Evolutionary conservation across 2,329 filamentous ascomycete genomes (phyloP), one percentile per base, ranked within the genome.

Genomic region (Stemphylium beticola): DNA sequence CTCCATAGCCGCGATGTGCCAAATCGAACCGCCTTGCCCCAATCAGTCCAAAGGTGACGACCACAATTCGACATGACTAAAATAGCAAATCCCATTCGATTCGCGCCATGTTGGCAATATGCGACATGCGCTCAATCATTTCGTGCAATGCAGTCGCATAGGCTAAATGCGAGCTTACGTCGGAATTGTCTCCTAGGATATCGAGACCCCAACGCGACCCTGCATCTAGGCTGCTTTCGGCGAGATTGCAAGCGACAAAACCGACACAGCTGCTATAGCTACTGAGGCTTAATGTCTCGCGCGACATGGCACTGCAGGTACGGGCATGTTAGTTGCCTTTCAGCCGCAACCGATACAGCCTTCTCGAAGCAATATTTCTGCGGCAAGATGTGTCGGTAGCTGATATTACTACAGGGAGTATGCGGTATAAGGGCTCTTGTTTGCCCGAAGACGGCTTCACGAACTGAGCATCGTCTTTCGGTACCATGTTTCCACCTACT

Each of bases 321-420:
- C 15, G 26, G 45, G 39, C 11, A 9, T 39, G 45, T 8, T 40
- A 9, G 20, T 17, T 22, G 36, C 7, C 34, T 18, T 34, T 48
- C 45, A 48, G 36, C 45, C 45, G 45, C 45, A 48, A 48, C 36
- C 45, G 36, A 40, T 22, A 37, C 15, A 32, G 22, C 31, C 17
- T n/a, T 40, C 15, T 48, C 24, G 17, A 40, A 24, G 10, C 24
- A 7, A 33, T 11, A 17, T 17, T 40, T 3, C 14, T 36, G 14
- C 24, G 34, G 24, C 18, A 40, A 15, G 34, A 8, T 15, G 31
- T 17, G 15, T 36, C 22, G 33, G 5, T 36, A n/a, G 7, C 12
- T 36, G 12, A 15, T 15, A 6, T 36, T 36, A 17, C 15, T 14
- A n/a, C 14, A 8, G 7, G 5, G 11, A 32, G 45, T 24, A 24